These are phyloP conservation scores for Pseudogymnoascus sp. DNA, from an alignment of 2,329 filamentous ascomycete species.

Conservation along the genomic window DNA sequence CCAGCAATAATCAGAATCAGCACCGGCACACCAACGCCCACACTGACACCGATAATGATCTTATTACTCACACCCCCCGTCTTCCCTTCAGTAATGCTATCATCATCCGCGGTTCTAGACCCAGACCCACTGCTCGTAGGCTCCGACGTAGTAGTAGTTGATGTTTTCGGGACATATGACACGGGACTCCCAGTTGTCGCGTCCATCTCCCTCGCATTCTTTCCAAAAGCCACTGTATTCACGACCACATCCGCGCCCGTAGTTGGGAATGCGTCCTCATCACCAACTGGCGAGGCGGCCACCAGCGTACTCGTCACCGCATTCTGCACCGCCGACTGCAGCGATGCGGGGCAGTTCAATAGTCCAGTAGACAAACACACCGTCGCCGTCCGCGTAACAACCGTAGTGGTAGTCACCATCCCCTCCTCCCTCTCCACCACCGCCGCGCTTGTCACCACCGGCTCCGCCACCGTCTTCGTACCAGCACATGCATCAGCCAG, in stretches of 20 bases:
- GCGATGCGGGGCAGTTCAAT: constrained; percentile 43
- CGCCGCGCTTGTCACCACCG: constrained; percentile 19
- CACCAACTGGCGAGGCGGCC: constrained; percentile 35
- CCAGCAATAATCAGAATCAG: constrained; percentile 28
- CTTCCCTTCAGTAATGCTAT: constrained; percentile 21
- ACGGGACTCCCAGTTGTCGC: constrained; percentile 38
- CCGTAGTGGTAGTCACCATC: constrained; percentile 35
- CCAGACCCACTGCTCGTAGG: neutral
- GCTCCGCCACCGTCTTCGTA: constrained; percentile 22
- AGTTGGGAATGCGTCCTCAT: constrained; percentile 34
- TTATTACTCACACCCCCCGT: constrained; percentile 35
- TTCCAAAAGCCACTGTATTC: constrained; percentile 37
- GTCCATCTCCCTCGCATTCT: constrained; percentile 30
- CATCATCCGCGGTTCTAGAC: neutral
- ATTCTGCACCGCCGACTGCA: constrained; percentile 38
- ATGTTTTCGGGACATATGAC: constrained; percentile 36
- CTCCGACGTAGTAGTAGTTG: constrained; percentile 11
- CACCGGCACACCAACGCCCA: constrained; percentile 39
- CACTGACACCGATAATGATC: constrained; percentile 41
- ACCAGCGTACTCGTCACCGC: constrained; percentile 34
- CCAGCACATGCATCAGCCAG: constrained; percentile 38
- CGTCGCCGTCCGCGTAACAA: constrained; percentile 37
- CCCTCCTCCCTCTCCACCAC: constrained; percentile 24
- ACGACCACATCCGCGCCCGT: constrained; percentile 29
- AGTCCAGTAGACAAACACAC: constrained; percentile 37